Base-by-base conservation (phyloP, 805 yeast genomes). In the Nakazawaea ambrosiae region DNA sequence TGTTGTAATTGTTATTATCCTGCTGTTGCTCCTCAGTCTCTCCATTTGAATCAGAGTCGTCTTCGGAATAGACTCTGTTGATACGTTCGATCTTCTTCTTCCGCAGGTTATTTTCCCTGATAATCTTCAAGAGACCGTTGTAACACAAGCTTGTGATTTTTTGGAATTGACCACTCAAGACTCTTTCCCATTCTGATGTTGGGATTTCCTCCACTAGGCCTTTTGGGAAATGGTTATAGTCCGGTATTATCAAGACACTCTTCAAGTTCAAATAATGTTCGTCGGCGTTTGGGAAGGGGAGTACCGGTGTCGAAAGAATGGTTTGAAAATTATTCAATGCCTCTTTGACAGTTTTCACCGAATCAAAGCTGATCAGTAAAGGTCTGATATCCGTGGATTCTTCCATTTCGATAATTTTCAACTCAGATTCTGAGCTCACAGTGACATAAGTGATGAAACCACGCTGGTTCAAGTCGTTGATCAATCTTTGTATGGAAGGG, bases 371-470 rank as follows among this genome's bases (percentile, higher is more conserved):
- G 39, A 86, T 55, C 27, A 74, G 68, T 38, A 87, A 61, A 30
- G 83, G 77, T 45, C 82, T 73, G 39, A 85, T 71, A 53, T 86
- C 95, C 18, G 73, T 70, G 12, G 81, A 75, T 32, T 78, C 69
- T 41, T 82, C 84, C 43, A 63, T 71, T 43, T 70, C 73, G 33
- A 77, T 62, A 37, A 69, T 68, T 45, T 58, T 62, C 31, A 65
- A 53, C 43, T 80, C 86, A 44, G 65, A 68, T 20, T 78, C 85
- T 42, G 70, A 74, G n/a, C 73, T 54, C n/a, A 78, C 73, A 0
- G 94, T 78, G 45, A 86, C 66, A 53, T 81, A 86, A 3, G 87
- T 88, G 23, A 87, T 80, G 52, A 82, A 85, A 1, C 95, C 95
- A 37, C 95, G 64, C 31, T 70, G 70, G 45, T 84, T 88, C 45